Evolutionary conservation across 2,329 filamentous ascomycete genomes (phyloP), one percentile per base, ranked within the genome.

Genomic region (Aspergillus puulaauensis): DNA sequence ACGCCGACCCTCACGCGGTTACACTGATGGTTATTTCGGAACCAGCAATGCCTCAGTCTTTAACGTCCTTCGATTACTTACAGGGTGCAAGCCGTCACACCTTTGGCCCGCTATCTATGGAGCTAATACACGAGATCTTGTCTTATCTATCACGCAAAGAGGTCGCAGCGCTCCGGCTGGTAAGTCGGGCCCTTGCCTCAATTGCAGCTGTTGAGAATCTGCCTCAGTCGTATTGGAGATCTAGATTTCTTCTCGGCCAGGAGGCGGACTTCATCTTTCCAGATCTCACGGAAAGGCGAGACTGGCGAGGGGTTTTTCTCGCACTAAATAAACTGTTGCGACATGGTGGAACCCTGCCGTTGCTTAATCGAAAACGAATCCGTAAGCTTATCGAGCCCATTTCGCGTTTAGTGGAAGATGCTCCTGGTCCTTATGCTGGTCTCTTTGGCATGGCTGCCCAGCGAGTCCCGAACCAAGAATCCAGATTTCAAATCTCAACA

Each of bases 141-240:
- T 52, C 57, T 1, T 57, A 58, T 31, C 12, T 63, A 17, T 35
- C 57, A 1, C 45, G 40, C 19, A 6, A n/a, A 11, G 47, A 58
- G 6, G 3, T 61, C 3, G 24, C 41, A 0, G 23, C 15, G 4
- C 2, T 58, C 6, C 51, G 50, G 44, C 52, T 52, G 2, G 51
- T 52, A 31, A 53, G 48, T 23, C 52, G 21, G 4, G 33, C 40
- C 14, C 17, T 61, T 12, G 37, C 52, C 35, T 2, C 35, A n/a
- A 12, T 52, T 11, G 15, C 44, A 4, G 53, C 21, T 2, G 14
- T 31, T 3, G 11, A 31, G 9, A 46, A 15, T n/a, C 59, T 62
- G 2, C 59, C 63, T 12, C 59, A 51, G 49, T 61, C 56, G 3
- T 64, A 55, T 31, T 65, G 63, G 63, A 52, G 56, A 33, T 49